phyloP scores from a whole-genome alignment of 2,329 filamentous ascomycete species.

The Aspergillus caelatus region DNA sequence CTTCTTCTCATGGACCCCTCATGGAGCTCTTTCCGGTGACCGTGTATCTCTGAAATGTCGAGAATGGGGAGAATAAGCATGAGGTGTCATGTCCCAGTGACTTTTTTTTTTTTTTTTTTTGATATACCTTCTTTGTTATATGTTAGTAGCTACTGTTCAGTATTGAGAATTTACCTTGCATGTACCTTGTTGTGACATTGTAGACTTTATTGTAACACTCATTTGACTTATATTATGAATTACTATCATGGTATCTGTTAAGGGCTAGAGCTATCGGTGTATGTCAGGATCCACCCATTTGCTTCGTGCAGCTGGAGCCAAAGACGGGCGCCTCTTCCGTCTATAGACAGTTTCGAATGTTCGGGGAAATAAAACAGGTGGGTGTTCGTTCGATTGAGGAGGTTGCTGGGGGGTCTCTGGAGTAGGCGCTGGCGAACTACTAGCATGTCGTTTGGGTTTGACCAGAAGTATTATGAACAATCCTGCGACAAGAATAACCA shows the following conservation, averaged over 20 bases:
- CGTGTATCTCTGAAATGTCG: not conserved
- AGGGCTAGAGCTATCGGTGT: conserved; percentile 30
- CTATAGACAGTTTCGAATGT: conserved; percentile 25
- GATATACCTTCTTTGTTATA: not conserved
- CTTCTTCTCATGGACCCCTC: not conserved
- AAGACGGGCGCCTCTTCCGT: conserved; percentile 24
- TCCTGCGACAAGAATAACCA: conserved; percentile 80
- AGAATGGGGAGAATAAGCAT: conserved; percentile 43
- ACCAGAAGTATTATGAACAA: conserved; percentile 82
- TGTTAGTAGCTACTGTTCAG: conserved; percentile 1
- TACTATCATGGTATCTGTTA: conserved; percentile 27
- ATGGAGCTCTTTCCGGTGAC: not conserved
- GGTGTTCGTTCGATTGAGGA: conserved; percentile 26
- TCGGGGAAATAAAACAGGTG: conserved; percentile 20
- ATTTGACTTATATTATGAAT: conserved; percentile 10
- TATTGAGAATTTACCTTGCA: not conserved
- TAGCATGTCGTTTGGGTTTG: conserved; percentile 65
- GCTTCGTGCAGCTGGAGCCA: conserved; percentile 28
- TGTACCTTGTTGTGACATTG: not conserved
- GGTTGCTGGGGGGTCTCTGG: conserved; percentile 19
- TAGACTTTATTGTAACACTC: not conserved
- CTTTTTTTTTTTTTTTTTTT: too few relatives aligned
- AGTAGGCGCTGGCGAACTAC: conserved; percentile 17
- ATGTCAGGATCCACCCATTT: conserved; percentile 41
- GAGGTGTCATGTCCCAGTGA: not conserved